Conservation (phyloP, 805 yeast species). For the Pichia gijzeniarum region DNA sequence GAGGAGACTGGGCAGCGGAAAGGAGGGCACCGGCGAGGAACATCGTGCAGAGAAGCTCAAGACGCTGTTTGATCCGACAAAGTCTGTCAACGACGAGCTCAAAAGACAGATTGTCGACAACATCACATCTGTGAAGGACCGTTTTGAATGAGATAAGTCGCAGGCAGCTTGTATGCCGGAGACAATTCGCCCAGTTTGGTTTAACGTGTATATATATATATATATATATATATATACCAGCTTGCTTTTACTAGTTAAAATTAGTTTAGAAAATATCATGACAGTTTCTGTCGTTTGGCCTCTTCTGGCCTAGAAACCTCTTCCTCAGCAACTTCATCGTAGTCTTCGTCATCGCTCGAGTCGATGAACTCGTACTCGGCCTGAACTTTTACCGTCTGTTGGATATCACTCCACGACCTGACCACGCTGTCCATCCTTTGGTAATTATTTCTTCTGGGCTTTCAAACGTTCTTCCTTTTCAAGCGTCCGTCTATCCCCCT, state of each 20-base stretch:
- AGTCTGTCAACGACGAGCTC: constrained; percentile 23
- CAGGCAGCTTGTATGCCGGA: not conserved
- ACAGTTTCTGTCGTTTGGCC: not conserved
- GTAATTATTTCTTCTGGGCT: constrained; percentile 31
- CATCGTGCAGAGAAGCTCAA: constrained; percentile 9
- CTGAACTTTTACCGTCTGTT: not conserved
- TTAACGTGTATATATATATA: too few species aligned
- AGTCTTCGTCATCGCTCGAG: not conserved
- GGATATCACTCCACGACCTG: constrained; percentile 4
- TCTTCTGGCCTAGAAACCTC: too few species aligned
- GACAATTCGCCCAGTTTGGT: too few species aligned
- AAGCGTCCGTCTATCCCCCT: constrained; percentile 81
- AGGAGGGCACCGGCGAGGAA: not conserved
- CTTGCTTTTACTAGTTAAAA: too few species aligned
- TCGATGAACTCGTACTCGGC: not conserved
- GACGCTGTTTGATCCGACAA: constrained; percentile 20
- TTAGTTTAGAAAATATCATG: too few species aligned
- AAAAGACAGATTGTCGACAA: constrained; percentile 21
- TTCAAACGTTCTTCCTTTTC: constrained; percentile 44
- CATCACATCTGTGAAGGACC: constrained; percentile 7
- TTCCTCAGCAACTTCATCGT: too few species aligned
- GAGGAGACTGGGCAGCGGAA: not conserved
- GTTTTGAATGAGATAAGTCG: constrained; percentile 20
- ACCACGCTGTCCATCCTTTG: not conserved
- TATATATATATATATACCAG: too few species aligned